These are phyloP conservation scores for Hygrophila difformis DNA, from an alignment of 257 asterid species.

Conservation along the genomic window DNA sequence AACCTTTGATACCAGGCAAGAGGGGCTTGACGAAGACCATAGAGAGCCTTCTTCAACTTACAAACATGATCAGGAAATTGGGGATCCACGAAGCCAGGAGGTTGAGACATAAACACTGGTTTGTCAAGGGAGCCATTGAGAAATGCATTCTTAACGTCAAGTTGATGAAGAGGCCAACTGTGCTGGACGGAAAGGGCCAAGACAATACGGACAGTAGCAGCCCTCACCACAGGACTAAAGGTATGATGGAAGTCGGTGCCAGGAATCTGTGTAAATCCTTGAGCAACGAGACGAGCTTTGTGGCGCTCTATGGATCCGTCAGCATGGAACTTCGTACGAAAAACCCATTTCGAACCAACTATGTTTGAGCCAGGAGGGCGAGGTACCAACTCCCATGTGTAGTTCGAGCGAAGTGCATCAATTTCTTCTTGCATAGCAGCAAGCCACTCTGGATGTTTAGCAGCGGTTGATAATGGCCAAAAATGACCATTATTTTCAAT, in stretches of 20 bases:
- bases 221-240: conserved; percentile 3
- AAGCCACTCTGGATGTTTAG: neutral
- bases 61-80: neutral
- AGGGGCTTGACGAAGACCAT: too few species aligned
- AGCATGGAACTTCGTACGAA: neutral
- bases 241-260: conserved; percentile 1
- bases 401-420: neutral
- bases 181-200: neutral
- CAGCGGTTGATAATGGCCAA: too few species aligned
- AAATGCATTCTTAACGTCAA: neutral
- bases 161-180: neutral
- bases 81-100: neutral
- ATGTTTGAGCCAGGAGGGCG: conserved; percentile 4
- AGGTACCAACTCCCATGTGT: conserved; percentile 6
- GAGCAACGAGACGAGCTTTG: too few species aligned
- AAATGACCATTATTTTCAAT: too few species aligned
- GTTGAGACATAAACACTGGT: neutral
- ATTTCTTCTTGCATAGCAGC: too few species aligned
- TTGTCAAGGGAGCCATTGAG: neutral
- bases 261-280: conserved; percentile 3
- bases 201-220: neutral
- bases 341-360: conserved; percentile 14
- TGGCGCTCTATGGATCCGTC: conserved; percentile 9
- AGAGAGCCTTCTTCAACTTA: too few species aligned
- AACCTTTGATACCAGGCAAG: neutral